These are phyloP conservation scores for Solanum appendiculatum DNA, from an alignment of 257 asterid species.

Conservation along the genomic window DNA sequence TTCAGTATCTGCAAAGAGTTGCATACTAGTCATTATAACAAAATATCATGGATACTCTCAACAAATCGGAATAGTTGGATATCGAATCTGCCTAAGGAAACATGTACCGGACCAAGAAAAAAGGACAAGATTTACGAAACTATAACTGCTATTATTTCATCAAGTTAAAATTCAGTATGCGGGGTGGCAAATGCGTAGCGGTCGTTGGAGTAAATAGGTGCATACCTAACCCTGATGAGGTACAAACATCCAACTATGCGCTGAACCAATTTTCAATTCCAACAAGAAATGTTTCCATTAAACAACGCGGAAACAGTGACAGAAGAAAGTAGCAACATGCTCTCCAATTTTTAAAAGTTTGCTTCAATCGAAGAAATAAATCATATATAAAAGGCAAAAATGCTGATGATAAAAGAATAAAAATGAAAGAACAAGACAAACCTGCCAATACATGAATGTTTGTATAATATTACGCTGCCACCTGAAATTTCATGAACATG, in stretches of 20 bases:
- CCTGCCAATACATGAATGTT: slow-evolving; percentile 97
- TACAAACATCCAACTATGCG: neutral
- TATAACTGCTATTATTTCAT: neutral
- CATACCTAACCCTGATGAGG: neutral
- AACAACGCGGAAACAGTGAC: neutral
- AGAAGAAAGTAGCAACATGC: neutral
- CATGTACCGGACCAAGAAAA: neutral
- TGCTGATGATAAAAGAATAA: neutral
- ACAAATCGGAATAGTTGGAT: neutral
- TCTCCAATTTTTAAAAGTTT: neutral
- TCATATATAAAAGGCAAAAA: neutral
- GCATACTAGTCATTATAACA: neutral
- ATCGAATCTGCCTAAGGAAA: neutral
- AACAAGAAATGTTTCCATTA: neutral
- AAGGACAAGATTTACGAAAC: neutral
- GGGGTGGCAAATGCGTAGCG: neutral
- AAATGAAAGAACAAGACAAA: slow-evolving; percentile 2
- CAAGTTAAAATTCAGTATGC: neutral
- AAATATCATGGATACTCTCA: neutral
- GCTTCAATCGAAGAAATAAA: neutral
- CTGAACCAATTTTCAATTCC: neutral
- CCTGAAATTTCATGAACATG: slow-evolving; percentile 38
- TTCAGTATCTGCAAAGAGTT: slow-evolving; percentile 55
- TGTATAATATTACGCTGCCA: slow-evolving; percentile 87
- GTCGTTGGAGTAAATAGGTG: neutral